Evolutionary conservation across 345 rosid genomes (phyloP).

Genomic region (Dipteronia sinensis): DNA sequence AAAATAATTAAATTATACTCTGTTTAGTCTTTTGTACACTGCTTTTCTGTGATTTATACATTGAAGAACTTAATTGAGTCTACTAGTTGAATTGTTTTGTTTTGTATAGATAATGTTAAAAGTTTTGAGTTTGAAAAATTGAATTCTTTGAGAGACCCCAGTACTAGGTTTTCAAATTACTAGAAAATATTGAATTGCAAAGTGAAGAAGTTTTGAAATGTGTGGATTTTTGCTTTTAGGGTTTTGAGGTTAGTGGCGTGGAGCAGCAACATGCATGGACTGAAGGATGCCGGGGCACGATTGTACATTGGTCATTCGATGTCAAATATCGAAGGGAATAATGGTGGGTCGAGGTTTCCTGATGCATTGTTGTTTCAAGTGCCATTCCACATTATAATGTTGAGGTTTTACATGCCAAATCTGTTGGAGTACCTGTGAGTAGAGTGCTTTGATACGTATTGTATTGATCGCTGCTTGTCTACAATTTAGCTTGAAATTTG

Average conservation of each 20-base stretch:
- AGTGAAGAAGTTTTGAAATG: background rate
- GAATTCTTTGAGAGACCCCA: background rate
- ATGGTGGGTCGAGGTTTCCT: slow-evolving; percentile 29
- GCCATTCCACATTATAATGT: slow-evolving; percentile 35
- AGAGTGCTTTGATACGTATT: slow-evolving; percentile 2
- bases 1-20: background rate
- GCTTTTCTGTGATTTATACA: background rate
- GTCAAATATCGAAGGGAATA: slow-evolving; percentile 15
- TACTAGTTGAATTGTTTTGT: background rate
- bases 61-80: background rate
- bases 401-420: slow-evolving; percentile 33
- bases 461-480: background rate
- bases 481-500: background rate
- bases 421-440: slow-evolving; percentile 36
- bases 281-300: slow-evolving; percentile 23
- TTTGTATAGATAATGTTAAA: background rate
- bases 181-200: background rate
- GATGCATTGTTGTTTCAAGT: slow-evolving; percentile 39
- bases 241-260: slow-evolving; percentile 38
- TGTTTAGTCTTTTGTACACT: background rate
- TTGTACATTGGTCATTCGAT: slow-evolving; percentile 26
- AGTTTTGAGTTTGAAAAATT: background rate
- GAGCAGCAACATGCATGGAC: slow-evolving; percentile 32
- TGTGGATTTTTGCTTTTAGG: slow-evolving; percentile 17
- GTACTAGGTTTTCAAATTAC: background rate